phyloP scores from a whole-genome alignment of 352 stramenopile genomes.

The Globisporangium cederbergense region DNA sequence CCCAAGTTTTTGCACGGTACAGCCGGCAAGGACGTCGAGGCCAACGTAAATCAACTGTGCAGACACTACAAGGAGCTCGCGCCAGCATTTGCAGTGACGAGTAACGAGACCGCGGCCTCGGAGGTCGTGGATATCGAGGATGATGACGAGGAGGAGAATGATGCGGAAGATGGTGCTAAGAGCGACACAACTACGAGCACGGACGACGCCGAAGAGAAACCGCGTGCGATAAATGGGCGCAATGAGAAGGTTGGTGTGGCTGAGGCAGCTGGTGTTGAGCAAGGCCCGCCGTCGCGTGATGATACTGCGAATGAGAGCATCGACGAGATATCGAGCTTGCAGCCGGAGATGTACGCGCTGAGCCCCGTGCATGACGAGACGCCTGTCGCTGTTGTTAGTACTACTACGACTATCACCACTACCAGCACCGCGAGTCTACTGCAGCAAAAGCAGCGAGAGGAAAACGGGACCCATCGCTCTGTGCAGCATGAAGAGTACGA shows the following conservation, averaged over 20 bases:
- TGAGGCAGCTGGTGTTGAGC: neutral
- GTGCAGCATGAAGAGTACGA: neutral
- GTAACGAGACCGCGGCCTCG: conserved; percentile 9
- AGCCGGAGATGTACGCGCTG: conserved; percentile 4
- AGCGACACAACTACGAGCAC: conserved; percentile 3
- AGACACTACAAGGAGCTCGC: conserved; percentile 17
- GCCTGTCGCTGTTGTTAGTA: neutral
- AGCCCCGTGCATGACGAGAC: neutral
- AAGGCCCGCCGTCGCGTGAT: neutral
- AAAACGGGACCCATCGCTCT: neutral
- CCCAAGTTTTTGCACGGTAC: conserved; percentile 11
- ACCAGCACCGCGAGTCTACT: neutral
- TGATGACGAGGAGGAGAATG: conserved; percentile 1
- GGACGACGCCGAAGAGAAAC: neutral
- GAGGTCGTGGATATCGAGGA: conserved; percentile 16
- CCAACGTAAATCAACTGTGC: conserved; percentile 16
- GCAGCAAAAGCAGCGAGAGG: neutral
- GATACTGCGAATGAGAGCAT: neutral
- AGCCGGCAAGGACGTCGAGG: conserved; percentile 13
- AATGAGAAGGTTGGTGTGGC: neutral
- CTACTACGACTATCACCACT: neutral
- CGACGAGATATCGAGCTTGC: neutral
- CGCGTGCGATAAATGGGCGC: neutral
- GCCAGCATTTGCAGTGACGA: conserved; percentile 12
- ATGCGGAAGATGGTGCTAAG: neutral